Percentiles rank a stretch among this genome's conserved stretches.
These are phyloP conservation scores for Starmerella sirachaensis DNA, from an alignment of 805 yeast genomes.

Conservation along the genomic window DNA sequence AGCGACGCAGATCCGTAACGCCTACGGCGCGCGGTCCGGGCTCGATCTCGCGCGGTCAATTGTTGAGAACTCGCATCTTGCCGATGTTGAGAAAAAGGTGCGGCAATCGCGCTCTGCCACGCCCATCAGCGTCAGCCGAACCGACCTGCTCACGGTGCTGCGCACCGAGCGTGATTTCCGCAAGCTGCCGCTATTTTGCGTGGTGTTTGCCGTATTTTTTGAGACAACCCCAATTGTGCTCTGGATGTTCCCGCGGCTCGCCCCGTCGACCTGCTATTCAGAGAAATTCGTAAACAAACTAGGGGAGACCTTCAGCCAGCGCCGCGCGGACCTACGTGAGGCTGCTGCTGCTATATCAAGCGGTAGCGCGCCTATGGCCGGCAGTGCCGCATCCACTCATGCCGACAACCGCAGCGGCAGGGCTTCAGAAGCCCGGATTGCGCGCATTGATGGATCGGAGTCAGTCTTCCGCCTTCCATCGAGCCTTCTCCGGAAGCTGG, in stretches of 20 bases:
- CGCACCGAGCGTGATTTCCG: constrained; percentile 40
- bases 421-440: too few species aligned
- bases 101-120: not conserved
- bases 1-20: constrained; percentile 12
- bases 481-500: constrained; percentile 10
- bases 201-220: constrained; percentile 41
- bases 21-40: constrained; percentile 16
- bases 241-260: constrained; percentile 40
- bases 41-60: constrained; percentile 18
- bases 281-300: constrained; percentile 7
- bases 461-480: constrained; percentile 13
- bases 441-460: constrained; percentile 15
- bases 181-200: constrained; percentile 49
- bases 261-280: constrained; percentile 47
- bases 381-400: too few species aligned
- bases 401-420: too few species aligned
- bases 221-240: constrained; percentile 47
- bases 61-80: constrained; percentile 17
- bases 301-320: not conserved
- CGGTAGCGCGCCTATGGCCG: not conserved
- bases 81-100: constrained; percentile 5
- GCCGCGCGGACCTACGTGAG: not conserved
- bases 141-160: constrained; percentile 39
- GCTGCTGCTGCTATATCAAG: not conserved
- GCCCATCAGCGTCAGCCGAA: constrained; percentile 29